Evolutionary conservation across 768 basidiomycete species (phyloP), one percentile per base, ranked within the genome.

Genomic region (Tricholoma bakamatsutake): DNA sequence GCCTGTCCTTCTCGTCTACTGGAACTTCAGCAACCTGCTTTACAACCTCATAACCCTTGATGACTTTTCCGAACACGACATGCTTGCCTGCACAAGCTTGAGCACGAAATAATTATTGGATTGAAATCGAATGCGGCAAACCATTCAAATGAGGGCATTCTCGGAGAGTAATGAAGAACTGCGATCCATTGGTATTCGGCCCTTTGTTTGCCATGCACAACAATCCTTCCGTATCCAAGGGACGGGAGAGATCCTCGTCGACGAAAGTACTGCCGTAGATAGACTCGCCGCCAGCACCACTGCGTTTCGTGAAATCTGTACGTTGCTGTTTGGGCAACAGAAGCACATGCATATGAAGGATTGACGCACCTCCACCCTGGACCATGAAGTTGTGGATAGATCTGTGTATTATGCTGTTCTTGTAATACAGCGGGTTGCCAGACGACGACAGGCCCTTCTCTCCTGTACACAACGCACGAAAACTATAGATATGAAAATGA

Each of bases 121-220:
- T 55, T 58, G 68, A 65, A n/a, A 31, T 15, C 15, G 21, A 46
- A 59, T 67, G 61, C 5, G 30, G 47, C 71, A 71, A 70, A 75
- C 91, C 91, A 64, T 88, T 79, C 45, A 92, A 68, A 66, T 92
- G 89, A 3, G 85, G 81, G 57, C 88, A 84, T 13, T 81, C 78
- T n/a, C 80, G 76, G 10, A 95, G 77, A 18, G 93, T 92, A 58
- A 94, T 76, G 66, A 95, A 94, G 66, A 88, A 95, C 60, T 95
- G 93, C 1, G 87, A 89, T 35, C 86, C 84, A 60, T 94, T 95
- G 34, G 93, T 94, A 69, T 88, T 75, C 0, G 87, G 84, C 2
- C 89, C 89, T 59, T 81, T 80, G 68, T 96, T 96, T 9, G 93
- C 93, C 93, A 95, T 96, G 63, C 90, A 91, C 10, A 96, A 73